Conservation (phyloP, 345 rosid genomes). For the Salix exigua region DNA sequence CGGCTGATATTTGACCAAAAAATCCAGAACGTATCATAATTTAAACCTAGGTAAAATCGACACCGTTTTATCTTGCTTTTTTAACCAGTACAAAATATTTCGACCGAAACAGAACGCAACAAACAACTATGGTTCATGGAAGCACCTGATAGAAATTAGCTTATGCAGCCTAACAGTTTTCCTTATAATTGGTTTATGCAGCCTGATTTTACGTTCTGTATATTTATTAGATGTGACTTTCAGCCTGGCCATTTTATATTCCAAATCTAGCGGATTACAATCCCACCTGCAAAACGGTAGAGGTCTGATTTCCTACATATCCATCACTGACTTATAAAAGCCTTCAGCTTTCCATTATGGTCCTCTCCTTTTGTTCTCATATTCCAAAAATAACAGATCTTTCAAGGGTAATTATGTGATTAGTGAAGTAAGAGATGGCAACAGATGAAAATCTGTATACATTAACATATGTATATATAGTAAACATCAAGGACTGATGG, state of each 20-base stretch:
- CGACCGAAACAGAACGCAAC: no score
- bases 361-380: neutral
- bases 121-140: no score
- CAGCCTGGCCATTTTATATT: neutral
- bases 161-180: neutral
- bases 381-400: neutral
- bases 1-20: no score
- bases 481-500: neutral
- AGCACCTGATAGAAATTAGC: neutral
- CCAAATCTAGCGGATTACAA: neutral
- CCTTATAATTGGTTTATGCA: neutral
- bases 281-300: neutral
- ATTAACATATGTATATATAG: neutral
- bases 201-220: neutral
- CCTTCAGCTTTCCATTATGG: neutral
- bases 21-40: no score
- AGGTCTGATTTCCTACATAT: neutral
- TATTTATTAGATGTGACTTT: neutral
- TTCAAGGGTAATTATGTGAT: neutral
- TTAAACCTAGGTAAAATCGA: no score
- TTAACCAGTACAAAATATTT: no score
- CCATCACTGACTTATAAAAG: neutral
- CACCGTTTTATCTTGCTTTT: no score
- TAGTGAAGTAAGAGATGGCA: neutral
- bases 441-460: neutral